phyloP scores from a whole-genome alignment of 2,329 filamentous ascomycete genomes.

The Lachnellula occidentalis region DNA sequence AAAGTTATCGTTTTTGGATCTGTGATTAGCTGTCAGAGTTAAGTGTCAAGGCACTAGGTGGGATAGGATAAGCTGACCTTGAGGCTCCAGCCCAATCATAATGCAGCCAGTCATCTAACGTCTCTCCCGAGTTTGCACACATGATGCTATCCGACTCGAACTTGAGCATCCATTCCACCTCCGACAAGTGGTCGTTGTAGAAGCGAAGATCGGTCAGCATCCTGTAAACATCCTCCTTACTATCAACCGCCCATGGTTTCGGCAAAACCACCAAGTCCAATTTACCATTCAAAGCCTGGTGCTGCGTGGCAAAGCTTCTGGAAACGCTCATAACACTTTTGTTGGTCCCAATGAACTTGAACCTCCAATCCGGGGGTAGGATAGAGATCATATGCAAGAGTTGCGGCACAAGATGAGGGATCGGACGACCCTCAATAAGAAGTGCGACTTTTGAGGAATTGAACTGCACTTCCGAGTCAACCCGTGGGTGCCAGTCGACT shows the following conservation, averaged over 20 bases:
- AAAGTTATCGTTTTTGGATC: slow-evolving; percentile 39
- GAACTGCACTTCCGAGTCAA: slow-evolving; percentile 27
- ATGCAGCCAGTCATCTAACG: slow-evolving; percentile 48
- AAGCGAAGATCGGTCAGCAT: slow-evolving; percentile 47
- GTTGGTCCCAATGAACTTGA: slow-evolving; percentile 47
- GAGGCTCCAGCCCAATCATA: slow-evolving; percentile 51
- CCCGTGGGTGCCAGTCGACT: slow-evolving; percentile 28
- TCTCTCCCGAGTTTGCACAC: slow-evolving; percentile 47
- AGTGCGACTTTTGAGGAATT: slow-evolving; percentile 48
- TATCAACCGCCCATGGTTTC: slow-evolving; percentile 39
- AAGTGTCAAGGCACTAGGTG: not conserved
- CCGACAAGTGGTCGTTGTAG: slow-evolving; percentile 46
- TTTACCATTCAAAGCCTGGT: slow-evolving; percentile 46
- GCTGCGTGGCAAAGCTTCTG: slow-evolving; percentile 41
- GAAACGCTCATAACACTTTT: slow-evolving; percentile 42
- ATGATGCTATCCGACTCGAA: slow-evolving; percentile 52
- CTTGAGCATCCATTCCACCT: slow-evolving; percentile 49
- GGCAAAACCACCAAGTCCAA: slow-evolving; percentile 46
- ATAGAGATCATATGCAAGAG: slow-evolving; percentile 48
- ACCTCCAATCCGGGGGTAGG: slow-evolving; percentile 49
- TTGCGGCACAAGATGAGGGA: slow-evolving; percentile 44
- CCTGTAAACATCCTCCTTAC: slow-evolving; percentile 44
- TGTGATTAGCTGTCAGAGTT: slow-evolving; percentile 16
- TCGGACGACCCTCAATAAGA: slow-evolving; percentile 44
- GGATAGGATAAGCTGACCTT: slow-evolving; percentile 32